phyloP scores from a whole-genome alignment of 2,329 filamentous ascomycete species.

The Penicillium sp. region DNA sequence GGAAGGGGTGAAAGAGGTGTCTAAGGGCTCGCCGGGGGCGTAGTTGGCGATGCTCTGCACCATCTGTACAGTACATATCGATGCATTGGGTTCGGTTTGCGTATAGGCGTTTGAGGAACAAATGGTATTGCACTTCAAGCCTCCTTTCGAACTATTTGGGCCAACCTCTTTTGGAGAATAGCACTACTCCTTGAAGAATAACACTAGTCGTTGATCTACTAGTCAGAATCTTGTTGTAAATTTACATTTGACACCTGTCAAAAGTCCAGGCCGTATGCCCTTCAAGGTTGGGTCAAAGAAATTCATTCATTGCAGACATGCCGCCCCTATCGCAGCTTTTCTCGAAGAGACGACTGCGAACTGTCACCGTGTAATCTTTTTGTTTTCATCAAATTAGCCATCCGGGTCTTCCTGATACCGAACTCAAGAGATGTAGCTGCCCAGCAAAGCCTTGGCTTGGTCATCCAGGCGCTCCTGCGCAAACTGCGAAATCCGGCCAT shows the following conservation, averaged over 20 bases:
- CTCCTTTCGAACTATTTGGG: no score
- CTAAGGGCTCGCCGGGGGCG: neutral
- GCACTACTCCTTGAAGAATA: no score
- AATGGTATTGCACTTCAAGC: neutral
- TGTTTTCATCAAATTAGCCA: neutral
- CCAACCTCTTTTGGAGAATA: no score
- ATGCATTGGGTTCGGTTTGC: neutral
- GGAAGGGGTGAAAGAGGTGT: neutral
- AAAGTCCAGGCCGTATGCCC: neutral
- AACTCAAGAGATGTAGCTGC: slow-evolving; percentile 46
- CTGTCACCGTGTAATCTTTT: neutral
- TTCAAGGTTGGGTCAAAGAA: neutral
- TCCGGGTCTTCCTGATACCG: neutral
- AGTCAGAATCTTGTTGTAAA: neutral
- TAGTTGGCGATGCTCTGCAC: neutral
- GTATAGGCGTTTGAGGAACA: neutral
- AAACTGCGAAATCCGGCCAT: slow-evolving; percentile 68
- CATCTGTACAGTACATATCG: neutral
- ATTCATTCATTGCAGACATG: slow-evolving; percentile 5
- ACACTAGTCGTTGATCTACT: no score
- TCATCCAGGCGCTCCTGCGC: slow-evolving; percentile 68
- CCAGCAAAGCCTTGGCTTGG: slow-evolving; percentile 53
- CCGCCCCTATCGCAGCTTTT: neutral
- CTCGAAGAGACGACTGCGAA: neutral
- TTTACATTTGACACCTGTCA: slow-evolving; percentile 1